These are phyloP conservation scores for Vigna trinervia DNA, from an alignment of 306 rosid species.

Conservation along the genomic window DNA sequence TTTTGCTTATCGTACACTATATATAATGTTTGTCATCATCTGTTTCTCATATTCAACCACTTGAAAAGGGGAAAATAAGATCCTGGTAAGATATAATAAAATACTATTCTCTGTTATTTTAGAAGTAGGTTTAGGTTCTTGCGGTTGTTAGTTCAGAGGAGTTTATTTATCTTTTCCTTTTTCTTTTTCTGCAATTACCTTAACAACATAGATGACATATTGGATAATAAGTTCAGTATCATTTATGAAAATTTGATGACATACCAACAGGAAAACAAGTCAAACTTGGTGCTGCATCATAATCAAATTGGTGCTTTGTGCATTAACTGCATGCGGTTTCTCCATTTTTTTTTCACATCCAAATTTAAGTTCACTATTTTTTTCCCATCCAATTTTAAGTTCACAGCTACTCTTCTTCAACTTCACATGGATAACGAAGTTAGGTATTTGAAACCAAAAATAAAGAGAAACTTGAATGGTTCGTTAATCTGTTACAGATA, in stretches of 20 bases:
- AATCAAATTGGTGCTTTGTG: neutral
- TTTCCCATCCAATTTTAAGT: neutral
- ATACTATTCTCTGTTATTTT: neutral
- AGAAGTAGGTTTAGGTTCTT: conserved; percentile 14
- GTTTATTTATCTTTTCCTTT: neutral
- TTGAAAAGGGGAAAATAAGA: neutral
- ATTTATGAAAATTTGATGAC: conserved; percentile 1
- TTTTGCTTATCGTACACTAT: conserved; percentile 19
- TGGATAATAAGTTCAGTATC: conserved; percentile 2
- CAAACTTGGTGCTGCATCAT: conserved; percentile 36
- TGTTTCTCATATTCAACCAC: conserved; percentile 19
- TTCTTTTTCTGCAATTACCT: conserved; percentile 30
- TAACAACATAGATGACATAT: conserved; percentile 20
- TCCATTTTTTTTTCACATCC: neutral
- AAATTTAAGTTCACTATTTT: neutral
- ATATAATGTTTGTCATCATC: conserved; percentile 20
- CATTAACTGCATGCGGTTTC: neutral
- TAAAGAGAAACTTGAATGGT: neutral
- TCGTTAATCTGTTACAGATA: conserved; percentile 14
- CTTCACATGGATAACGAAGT: neutral
- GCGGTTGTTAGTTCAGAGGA: conserved; percentile 12
- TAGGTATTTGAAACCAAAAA: neutral
- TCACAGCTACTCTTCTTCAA: neutral
- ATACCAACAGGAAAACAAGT: conserved; percentile 7
- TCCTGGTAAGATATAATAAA: neutral